These are phyloP conservation scores for Mycena vitilis DNA, from an alignment of 768 basidiomycete species.

Conservation along the genomic window DNA sequence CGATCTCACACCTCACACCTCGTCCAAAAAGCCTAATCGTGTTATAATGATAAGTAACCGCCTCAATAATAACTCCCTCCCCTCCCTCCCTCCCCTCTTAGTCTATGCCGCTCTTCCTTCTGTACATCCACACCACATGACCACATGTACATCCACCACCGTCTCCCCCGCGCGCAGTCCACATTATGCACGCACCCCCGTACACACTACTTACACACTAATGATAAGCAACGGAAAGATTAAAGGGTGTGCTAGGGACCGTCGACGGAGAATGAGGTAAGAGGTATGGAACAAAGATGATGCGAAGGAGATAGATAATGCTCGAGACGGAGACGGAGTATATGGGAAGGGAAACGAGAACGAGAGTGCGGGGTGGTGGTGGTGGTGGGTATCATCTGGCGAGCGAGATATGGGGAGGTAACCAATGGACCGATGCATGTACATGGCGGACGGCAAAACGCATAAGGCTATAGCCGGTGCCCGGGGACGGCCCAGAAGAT, in stretches of 20 bases:
- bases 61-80: too few species aligned
- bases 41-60: too few species aligned
- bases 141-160: too few species aligned
- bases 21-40: too few species aligned
- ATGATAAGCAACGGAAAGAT: conserved; percentile 37
- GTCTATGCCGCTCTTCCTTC: too few species aligned
- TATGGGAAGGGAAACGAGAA: conserved; percentile 12
- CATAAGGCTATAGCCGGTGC: conserved; percentile 74
- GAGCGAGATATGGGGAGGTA: conserved; percentile 4
- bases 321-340: too few species aligned
- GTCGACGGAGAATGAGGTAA: neutral
- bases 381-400: conserved; percentile 26
- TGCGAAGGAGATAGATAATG: neutral
- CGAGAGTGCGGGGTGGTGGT: conserved; percentile 16
- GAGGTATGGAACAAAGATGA: conserved; percentile 20
- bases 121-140: too few species aligned
- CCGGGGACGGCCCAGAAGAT: conserved; percentile 98
- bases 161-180: too few species aligned
- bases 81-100: too few species aligned
- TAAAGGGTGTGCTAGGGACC: conserved; percentile 29
- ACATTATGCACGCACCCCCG: too few species aligned
- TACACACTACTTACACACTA: conserved; percentile 8
- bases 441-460: neutral
- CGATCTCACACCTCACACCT: too few species aligned
- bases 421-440: neutral